Evolutionary conservation across 1,284 basidiomycete species (phyloP).

Genomic region (Heterobasidion parviporum): DNA sequence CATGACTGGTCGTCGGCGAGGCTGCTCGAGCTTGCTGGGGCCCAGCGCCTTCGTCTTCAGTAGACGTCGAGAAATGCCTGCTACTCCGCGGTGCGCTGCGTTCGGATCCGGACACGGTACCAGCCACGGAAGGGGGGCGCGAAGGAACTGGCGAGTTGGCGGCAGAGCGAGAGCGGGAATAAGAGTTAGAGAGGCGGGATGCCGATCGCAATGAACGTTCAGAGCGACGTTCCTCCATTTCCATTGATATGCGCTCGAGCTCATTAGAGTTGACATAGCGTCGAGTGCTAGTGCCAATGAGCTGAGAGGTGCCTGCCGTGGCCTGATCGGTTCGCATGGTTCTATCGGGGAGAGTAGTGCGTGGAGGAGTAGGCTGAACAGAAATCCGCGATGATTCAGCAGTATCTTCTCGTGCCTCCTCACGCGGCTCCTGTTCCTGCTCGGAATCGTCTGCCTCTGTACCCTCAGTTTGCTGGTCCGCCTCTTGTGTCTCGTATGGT

Average conservation of each 20-base stretch:
- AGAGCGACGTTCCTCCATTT: conserved; percentile 50
- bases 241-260: conserved; percentile 43
- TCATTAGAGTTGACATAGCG: conserved; percentile 41
- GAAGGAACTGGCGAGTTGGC: conserved; percentile 13
- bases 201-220: conserved; percentile 28
- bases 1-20: not conserved
- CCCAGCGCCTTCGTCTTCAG: not conserved
- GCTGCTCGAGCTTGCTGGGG: not conserved
- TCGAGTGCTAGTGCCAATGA: conserved; percentile 11
- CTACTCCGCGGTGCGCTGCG: not conserved
- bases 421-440: conserved; percentile 15
- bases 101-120: conserved; percentile 4
- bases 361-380: not conserved
- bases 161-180: conserved; percentile 14
- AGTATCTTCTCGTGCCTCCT: conserved; percentile 11
- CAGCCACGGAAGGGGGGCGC: conserved; percentile 11
- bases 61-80: not conserved
- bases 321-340: conserved; percentile 43
- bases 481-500: not conserved
- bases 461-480: too few species aligned
- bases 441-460: conserved; percentile 3
- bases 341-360: conserved; percentile 1
- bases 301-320: conserved; percentile 26
- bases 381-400: conserved; percentile 1
- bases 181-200: conserved; percentile 8